A percentile compares a stretch with the other conserved stretches of the same genome.
Conservation (phyloP, 441 rosid species). For the Daphne laureola region DNA sequence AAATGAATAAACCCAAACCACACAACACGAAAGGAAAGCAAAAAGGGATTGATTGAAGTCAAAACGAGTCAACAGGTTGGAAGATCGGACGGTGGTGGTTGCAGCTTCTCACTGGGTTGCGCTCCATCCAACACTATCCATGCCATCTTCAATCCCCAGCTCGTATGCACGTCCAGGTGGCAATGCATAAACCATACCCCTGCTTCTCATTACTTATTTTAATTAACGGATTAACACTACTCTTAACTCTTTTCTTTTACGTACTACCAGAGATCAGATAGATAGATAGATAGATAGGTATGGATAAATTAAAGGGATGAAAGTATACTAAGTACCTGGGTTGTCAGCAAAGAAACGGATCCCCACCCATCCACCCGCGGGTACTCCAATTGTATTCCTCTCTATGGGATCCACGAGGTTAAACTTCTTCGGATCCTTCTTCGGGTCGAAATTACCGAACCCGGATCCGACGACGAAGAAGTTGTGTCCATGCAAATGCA, state of each 20-base stretch:
- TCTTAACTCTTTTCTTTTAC: no score
- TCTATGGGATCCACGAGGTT: conserved; percentile 29
- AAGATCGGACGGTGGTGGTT: conserved; percentile 45
- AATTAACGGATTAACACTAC: no score
- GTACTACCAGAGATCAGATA: no score
- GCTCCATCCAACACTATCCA: conserved; percentile 32
- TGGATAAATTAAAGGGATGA: no score
- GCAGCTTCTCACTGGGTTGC: conserved; percentile 28
- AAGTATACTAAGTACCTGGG: no score
- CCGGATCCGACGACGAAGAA: conserved; percentile 29
- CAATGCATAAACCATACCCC: conserved; percentile 49
- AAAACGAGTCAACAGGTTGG: conserved; percentile 35
- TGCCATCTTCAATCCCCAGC: conserved; percentile 39
- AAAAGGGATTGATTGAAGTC: neutral
- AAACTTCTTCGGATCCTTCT: conserved; percentile 23
- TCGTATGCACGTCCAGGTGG: conserved; percentile 35
- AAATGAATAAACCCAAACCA: no score
- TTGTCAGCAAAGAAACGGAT: conserved; percentile 24
- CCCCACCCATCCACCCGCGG: conserved; percentile 24
- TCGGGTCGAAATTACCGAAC: conserved; percentile 23
- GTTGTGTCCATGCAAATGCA: conserved; percentile 31
- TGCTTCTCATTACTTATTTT: no score
- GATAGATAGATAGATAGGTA: no score
- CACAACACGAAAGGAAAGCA: no score
- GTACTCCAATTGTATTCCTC: conserved; percentile 27